Base-by-base conservation (phyloP, 2,329 filamentous ascomycete genomes). In the Chalaropsis thielavioides region DNA sequence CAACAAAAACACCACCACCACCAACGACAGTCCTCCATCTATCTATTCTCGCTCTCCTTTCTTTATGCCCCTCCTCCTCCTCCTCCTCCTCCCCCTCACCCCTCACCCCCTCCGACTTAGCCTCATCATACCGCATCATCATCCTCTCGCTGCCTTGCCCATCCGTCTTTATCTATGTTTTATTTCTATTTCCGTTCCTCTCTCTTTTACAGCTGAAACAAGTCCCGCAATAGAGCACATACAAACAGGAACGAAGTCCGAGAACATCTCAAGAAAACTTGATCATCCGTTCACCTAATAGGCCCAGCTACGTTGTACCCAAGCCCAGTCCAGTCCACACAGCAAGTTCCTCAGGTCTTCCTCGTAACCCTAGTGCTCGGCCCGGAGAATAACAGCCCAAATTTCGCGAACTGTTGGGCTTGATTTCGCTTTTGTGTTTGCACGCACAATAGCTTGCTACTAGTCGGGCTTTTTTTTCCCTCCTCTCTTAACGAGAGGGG, bases 401-500 rank as follows among this genome's bases (percentile, higher is more conserved):
- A 58, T 58, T 58, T 58, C 54, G 54, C 54, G 38, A 58, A 38
- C 24, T 38, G 54, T 17, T 58, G 27, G 24, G 27, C 54, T 38
- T 58, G 54, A 58, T 58, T 38, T 58, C 54, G 54, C 54, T 58
- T 58, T 58, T 17, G 17, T 38, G 24, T 27, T 58, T 27, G 54
- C 54, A 58, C 54, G 54, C 54, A 58, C 54, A 58, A 58, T 58
- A 58, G 54, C 54, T 58, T 58, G 24, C 54, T 58, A 58, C 51
- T 58, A 58, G 54, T 58, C 54, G 54, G 54, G 54, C 54, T 58
- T 58, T 58, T 58, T 35, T 35, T 10, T 8, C 35, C 35, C 35
- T 8, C 35, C 24, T n/a, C 10, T 58, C 46, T 58, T n/a, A 58
- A 56, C 51, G 22, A 56, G 22, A 19, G 49, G 22, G 49, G 49